Conservation (phyloP, 352 stramenopile species). For the Ophiocytium majus region DNA sequence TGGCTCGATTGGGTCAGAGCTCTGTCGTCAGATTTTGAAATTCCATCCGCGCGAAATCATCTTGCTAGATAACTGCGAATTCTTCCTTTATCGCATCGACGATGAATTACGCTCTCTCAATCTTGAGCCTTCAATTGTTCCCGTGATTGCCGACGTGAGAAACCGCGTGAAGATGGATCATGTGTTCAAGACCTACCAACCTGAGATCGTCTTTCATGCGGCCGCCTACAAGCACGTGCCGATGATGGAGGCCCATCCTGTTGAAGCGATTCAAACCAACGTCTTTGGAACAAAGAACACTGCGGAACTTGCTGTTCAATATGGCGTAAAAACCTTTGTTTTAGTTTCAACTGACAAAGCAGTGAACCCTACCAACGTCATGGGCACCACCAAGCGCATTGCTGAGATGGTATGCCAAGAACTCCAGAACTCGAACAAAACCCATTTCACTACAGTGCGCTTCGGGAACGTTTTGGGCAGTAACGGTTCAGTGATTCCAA, state of each 20-base stretch:
- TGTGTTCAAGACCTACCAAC: background rate
- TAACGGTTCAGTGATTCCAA: conserved; percentile 10
- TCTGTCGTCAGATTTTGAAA: background rate
- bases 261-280: background rate
- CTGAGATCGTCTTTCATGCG: conserved; percentile 9
- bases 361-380: conserved; percentile 12
- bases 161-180: background rate
- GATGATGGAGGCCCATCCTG: background rate
- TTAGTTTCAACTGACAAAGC: background rate
- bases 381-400: conserved; percentile 7
- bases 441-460: background rate
- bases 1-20: background rate
- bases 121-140: background rate
- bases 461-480: background rate
- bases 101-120: background rate
- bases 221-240: conserved; percentile 9
- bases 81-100: background rate
- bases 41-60: background rate
- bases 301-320: background rate
- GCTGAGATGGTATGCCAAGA: background rate
- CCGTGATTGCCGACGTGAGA: background rate
- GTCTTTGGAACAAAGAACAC: background rate
- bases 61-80: background rate
- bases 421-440: background rate
- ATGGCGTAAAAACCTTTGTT: background rate